Base-by-base conservation (phyloP, 495 filamentous ascomycete genomes). In the Penicillium roqueforti region DNA sequence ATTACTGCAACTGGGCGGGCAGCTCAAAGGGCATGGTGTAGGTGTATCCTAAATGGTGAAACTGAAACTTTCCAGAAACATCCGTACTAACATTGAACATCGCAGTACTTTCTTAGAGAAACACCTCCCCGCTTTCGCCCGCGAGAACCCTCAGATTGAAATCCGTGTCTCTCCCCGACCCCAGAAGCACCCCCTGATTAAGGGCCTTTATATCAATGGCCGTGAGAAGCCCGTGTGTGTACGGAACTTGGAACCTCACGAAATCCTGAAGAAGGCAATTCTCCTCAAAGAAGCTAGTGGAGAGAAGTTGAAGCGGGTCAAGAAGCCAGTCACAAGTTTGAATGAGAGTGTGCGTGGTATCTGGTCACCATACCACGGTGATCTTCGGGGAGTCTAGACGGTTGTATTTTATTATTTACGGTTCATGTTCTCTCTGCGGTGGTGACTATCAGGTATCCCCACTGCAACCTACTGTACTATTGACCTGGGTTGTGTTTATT, bases 21-120 rank as follows among this genome's bases (percentile, higher is more conserved):
- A 91, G 87, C 70, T 96, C 92, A 31, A 80, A 74, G 54, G 93
- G 93, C 67, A 97, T 98, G 91, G 91, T 92, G 91, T 96, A 76
- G 60, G 84, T 74, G 41, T n/a, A 13, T 11, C 13, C 48, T 39
- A 36, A 9, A 48, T 14, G 42, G 46, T 16, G 1, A 47, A 11
- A 19, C 2, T 20, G 8, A n/a, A n/a, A 2, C 22, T 13, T 26
- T 36, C 14, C 18, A 14, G 13, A 14, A 29, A 20, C 13, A 37
- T 48, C 44, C 22, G 6, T 25, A 26, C 46, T 49, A n/a, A 28
- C 56, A 31, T 45, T 29, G 39, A 18, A 51, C 41, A 38, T 23
- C 34, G 14, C 57, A 96, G 91, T 47, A 70, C 81, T 53, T 96
- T 96, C 78, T 82, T 98, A 60, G 83, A 85, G 63, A 77, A 86